phyloP scores from a whole-genome alignment of 192 early-diverging fungal species.

The Gonapodya prolifera region DNA sequence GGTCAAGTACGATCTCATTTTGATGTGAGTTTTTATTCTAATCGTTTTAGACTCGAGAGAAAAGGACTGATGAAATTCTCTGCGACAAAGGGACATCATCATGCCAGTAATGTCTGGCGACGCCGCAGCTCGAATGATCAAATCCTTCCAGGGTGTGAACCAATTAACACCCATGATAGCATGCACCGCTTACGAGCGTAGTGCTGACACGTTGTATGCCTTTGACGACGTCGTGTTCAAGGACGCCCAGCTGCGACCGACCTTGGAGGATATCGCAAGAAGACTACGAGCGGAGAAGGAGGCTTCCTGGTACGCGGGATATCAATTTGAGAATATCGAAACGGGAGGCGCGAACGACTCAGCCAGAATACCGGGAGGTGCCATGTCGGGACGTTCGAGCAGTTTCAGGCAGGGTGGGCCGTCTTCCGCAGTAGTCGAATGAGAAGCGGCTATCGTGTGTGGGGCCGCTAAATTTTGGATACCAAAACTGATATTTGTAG shows the following conservation, averaged over 20 bases:
- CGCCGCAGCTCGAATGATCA: conserved; percentile 85
- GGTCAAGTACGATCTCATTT: conserved; percentile 83
- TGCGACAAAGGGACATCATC: conserved; percentile 6
- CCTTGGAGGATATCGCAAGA: background rate
- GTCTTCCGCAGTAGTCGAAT: too few relatives aligned
- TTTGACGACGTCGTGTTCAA: conserved; percentile 66
- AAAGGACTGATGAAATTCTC: background rate
- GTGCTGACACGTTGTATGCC: conserved; percentile 16
- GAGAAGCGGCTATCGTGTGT: too few relatives aligned
- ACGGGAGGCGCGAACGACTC: too few relatives aligned
- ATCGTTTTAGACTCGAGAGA: conserved; percentile 48
- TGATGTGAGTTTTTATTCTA: conserved; percentile 91
- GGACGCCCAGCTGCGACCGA: background rate
- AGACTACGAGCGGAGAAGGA: too few relatives aligned
- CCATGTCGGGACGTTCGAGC: too few relatives aligned
- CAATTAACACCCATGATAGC: conserved; percentile 69
- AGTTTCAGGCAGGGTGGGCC: too few relatives aligned
- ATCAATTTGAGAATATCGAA: too few relatives aligned
- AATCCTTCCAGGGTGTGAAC: conserved; percentile 81
- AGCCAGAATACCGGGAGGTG: too few relatives aligned
- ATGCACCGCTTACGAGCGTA: conserved; percentile 63
- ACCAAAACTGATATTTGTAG: too few relatives aligned
- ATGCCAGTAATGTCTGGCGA: conserved; percentile 71
- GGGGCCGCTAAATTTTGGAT: too few relatives aligned
- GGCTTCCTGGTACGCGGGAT: too few relatives aligned